A percentile compares a stretch with the other conserved stretches of the same genome.
These are phyloP conservation scores for Avicennia marina DNA, from an alignment of 257 asterid species.

Conservation along the genomic window DNA sequence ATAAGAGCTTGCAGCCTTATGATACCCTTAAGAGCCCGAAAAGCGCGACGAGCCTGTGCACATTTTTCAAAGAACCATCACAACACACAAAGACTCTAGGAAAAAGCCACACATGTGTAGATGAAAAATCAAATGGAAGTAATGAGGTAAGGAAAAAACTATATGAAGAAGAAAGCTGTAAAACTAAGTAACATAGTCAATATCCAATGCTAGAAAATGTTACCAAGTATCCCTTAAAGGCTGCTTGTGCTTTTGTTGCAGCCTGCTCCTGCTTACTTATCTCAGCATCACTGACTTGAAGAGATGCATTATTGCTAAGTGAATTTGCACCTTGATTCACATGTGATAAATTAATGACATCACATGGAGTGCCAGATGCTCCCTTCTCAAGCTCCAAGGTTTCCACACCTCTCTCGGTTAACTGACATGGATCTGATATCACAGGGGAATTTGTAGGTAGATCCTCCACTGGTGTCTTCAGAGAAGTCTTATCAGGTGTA, in stretches of 20 bases:
- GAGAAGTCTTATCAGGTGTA: constrained; percentile 30
- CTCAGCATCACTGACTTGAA: constrained; percentile 41
- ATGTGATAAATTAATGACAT: constrained; percentile 27
- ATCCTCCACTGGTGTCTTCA: constrained; percentile 37
- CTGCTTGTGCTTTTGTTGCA: constrained; percentile 75
- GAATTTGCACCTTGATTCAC: constrained; percentile 35
- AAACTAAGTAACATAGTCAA: constrained; percentile 2
- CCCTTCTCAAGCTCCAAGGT: constrained; percentile 38
- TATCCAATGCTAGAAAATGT: constrained; percentile 13
- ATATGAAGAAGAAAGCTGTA: not conserved
- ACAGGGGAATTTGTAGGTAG: constrained; percentile 35
- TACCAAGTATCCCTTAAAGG: constrained; percentile 86
- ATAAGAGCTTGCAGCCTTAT: constrained; percentile 93
- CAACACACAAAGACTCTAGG: too few species aligned
- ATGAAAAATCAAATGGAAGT: too few species aligned
- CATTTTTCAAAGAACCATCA: too few species aligned
- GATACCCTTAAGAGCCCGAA: constrained; percentile 83
- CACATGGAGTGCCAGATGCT: constrained; percentile 36
- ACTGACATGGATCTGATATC: constrained; percentile 38
- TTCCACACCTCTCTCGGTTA: constrained; percentile 37
- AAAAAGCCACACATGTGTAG: too few species aligned
- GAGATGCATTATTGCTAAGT: constrained; percentile 19
- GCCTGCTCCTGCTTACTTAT: constrained; percentile 51
- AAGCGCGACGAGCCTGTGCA: constrained; percentile 87
- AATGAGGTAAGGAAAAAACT: too few species aligned